Conservation (phyloP, 306 rosid genomes). For the Acacia confusa region DNA sequence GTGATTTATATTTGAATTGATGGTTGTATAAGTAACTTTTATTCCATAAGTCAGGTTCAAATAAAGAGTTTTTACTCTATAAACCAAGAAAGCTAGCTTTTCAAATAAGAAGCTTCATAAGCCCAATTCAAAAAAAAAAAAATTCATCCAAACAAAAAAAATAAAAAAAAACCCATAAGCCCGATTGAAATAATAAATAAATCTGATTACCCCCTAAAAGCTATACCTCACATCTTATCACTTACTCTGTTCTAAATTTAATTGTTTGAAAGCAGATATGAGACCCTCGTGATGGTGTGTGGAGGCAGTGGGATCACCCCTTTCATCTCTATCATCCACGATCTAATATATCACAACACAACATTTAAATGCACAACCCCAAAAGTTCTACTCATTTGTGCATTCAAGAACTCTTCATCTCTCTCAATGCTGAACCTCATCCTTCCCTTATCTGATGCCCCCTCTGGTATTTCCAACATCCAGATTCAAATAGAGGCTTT, state of each 20-base stretch:
- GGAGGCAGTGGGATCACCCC: constrained; percentile 89
- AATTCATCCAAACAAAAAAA: too few species aligned
- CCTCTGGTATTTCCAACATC: constrained; percentile 36
- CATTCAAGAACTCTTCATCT: constrained; percentile 48
- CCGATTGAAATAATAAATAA: too few species aligned
- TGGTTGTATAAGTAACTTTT: too few species aligned
- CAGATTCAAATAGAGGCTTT: constrained; percentile 60
- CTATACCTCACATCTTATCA: too few species aligned
- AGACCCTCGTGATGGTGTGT: constrained; percentile 62
- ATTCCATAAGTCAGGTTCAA: too few species aligned
- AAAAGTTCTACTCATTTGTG: constrained; percentile 49
- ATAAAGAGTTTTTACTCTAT: too few species aligned
- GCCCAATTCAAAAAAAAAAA: too few species aligned
- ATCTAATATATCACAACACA: constrained; percentile 41
- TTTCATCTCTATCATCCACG: constrained; percentile 62
- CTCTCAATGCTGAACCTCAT: constrained; percentile 62
- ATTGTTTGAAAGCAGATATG: constrained; percentile 40
- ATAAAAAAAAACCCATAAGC: too few species aligned
- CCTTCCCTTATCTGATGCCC: constrained; percentile 47
- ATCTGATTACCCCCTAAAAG: too few species aligned
- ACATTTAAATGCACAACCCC: constrained; percentile 41
- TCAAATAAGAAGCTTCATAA: too few species aligned
- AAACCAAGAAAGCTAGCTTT: too few species aligned
- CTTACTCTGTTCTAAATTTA: neutral
- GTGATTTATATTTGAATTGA: too few species aligned